phyloP scores from a whole-genome alignment of 2,329 filamentous ascomycete species.

The Teratosphaeria pseudoeucalypti region DNA sequence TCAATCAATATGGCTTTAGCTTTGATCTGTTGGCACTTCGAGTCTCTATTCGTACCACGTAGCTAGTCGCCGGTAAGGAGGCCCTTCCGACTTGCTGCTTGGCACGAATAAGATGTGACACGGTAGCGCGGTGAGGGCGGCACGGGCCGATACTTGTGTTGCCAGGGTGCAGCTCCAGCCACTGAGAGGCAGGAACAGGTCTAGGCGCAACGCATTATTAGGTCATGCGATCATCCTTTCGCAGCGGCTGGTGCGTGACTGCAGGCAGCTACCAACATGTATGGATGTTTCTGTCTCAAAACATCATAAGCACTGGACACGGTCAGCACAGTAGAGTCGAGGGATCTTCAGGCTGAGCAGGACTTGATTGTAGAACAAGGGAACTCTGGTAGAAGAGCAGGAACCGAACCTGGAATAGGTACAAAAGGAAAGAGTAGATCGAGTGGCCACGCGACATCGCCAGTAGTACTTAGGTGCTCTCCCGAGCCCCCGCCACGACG shows the following conservation, averaged over 20 bases:
- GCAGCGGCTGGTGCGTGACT: background rate
- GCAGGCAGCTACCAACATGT: background rate
- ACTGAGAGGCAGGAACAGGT: slow-evolving; percentile 1
- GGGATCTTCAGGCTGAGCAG: background rate
- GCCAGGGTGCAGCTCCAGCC: background rate
- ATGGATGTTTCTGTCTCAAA: background rate
- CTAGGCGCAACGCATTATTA: background rate
- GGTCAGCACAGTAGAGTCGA: background rate
- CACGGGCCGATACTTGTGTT: background rate
- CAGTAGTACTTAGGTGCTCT: background rate
- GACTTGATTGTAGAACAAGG: background rate
- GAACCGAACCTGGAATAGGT: background rate
- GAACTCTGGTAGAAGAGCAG: background rate
- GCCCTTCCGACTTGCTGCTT: no score
- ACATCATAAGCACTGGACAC: background rate
- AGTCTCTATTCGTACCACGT: no score
- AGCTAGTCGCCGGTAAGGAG: no score
- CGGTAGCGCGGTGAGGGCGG: background rate
- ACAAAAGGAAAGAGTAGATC: background rate
- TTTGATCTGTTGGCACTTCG: no score
- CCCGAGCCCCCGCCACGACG: background rate
- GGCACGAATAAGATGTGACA: no score
- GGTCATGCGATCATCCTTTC: background rate
- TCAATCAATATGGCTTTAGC: background rate
- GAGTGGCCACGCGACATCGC: background rate